phyloP scores from a whole-genome alignment of 1,139 yeast genomes.

The Zygosaccharomyces pseudobailii region DNA sequence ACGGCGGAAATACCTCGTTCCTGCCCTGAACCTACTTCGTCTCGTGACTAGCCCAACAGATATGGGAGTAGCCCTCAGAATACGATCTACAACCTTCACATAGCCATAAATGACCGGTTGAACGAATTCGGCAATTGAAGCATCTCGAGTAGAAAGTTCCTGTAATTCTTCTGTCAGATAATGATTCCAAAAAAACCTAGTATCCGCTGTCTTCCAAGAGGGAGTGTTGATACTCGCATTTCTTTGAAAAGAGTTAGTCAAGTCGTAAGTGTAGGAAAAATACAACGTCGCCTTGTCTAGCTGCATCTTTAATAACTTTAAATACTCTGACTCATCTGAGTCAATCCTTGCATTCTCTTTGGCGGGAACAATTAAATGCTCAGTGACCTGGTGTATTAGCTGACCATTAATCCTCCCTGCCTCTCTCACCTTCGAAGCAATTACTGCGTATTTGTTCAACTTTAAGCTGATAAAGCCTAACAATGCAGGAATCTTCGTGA shows the following conservation, averaged over 20 bases:
- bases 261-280: conserved; percentile 71
- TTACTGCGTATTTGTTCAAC: conserved; percentile 47
- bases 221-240: conserved; percentile 23
- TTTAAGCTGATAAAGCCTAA: conserved; percentile 66
- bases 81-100: conserved; percentile 50
- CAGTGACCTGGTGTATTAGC: conserved; percentile 52
- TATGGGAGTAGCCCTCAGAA: conserved; percentile 49
- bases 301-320: conserved; percentile 62
- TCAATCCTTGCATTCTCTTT: conserved; percentile 33
- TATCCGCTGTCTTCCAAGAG: conserved; percentile 44
- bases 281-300: conserved; percentile 68
- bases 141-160: conserved; percentile 39
- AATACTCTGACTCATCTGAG: conserved; percentile 56
- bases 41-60: conserved; percentile 73
- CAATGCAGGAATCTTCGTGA: conserved; percentile 55
- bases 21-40: conserved; percentile 77
- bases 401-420: conserved; percentile 66
- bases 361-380: conserved; percentile 56
- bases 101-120: conserved; percentile 85
- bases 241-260: conserved; percentile 76
- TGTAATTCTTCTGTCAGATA: conserved; percentile 57
- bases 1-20: conserved; percentile 93
- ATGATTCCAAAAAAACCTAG: conserved; percentile 87
- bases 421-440: conserved; percentile 55
- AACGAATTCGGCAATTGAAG: conserved; percentile 46